Evolutionary conservation across 1,139 yeast species (phyloP), one percentile per base, ranked within the genome.

Genomic region (Scheffersomyces illinoinensis): DNA sequence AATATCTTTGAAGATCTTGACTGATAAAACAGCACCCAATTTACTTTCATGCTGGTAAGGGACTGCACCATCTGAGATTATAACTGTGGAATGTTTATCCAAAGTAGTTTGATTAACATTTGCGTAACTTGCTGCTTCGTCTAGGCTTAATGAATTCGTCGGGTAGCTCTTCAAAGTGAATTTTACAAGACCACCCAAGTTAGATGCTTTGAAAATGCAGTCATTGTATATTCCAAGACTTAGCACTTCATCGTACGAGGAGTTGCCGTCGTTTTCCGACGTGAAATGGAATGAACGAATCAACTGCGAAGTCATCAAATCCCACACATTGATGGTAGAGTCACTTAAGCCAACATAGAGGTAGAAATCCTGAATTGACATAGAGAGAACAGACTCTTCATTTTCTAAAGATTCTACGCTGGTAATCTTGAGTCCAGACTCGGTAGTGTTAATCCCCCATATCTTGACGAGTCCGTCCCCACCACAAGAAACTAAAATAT

Each of bases 391-490:
- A 5, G 91, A 84, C 50, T 87, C 91, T 3, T 86, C 87, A 65
- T 90, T 89, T 55, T 87, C 88, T 54, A 92, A 73, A 10, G 84
- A 75, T 48, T 79, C 75, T 50, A 80, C 61, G 52, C 71, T 71
- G 7, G 55, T 56, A 20, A 73, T 49, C 17, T 48, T 46, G 68
- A 70, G 43, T 4, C 58, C 53, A 7, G 47, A 51, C 5, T 64
- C 58, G 4, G 58, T 59, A 12, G 54, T 54, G 0, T 58, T 58
- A 23, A 77, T 61, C 1, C 78, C 77, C 99, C 99, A 95, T 17
- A 93, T 73, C 65, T 90, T 91, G 24, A 90, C 85, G 2, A 84
- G 68, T 0, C 98, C 98, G 73, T 95, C 98, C 55, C 98, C 98
- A 55, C 97, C 97, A 46, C 97, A 96, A 48, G 80, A 73, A 3